A percentile compares a stretch with the other conserved stretches of the same genome.
These are phyloP conservation scores for Symbiodinium natans DNA, from an alignment of 73 alveolate genomes.

Conservation along the genomic window DNA sequence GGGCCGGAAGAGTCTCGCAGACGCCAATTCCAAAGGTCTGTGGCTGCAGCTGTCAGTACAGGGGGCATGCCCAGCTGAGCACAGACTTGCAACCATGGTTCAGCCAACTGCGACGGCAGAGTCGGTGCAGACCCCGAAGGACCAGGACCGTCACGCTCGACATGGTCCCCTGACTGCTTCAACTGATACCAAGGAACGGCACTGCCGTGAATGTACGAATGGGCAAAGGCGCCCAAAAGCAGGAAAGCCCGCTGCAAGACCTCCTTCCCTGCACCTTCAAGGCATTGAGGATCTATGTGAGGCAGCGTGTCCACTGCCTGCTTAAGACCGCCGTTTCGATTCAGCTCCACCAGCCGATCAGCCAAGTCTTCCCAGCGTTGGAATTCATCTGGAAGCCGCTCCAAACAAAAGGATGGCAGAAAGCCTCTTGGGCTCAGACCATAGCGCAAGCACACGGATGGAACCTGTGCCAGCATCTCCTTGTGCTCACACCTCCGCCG, in stretches of 20 bases:
- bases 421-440: background rate
- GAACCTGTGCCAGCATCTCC: background rate
- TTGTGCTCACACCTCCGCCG: background rate
- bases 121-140: background rate
- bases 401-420: background rate
- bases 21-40: constrained; percentile 88
- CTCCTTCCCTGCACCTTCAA: background rate
- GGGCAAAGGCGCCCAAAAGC: background rate
- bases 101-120: background rate
- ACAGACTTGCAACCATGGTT: constrained; percentile 71
- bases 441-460: background rate
- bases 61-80: constrained; percentile 49
- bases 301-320: background rate
- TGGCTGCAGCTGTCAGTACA: constrained; percentile 61
- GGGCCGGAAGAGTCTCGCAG: background rate
- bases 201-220: background rate
- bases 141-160: background rate
- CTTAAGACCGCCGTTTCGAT: background rate
- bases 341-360: background rate
- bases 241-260: background rate
- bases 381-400: background rate
- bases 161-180: background rate
- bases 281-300: background rate
- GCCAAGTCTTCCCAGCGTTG: background rate
- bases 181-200: constrained; percentile 69